Base-by-base conservation (phyloP, 192 early-diverging fungal species). In the Spinellus fusiger region DNA sequence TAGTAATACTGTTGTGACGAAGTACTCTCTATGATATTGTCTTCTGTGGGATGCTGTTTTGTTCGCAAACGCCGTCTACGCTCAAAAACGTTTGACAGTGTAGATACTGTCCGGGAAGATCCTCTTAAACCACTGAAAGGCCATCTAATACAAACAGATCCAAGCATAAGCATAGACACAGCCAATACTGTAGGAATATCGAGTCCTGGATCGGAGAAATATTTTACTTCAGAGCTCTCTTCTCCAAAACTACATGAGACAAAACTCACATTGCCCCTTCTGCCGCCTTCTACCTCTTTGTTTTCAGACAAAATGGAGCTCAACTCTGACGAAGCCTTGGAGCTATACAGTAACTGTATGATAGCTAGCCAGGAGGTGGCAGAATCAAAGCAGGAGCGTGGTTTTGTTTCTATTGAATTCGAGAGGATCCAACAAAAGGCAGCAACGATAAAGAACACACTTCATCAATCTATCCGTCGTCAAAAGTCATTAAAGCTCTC, bases 271-370 rank as follows among this genome's bases (percentile, higher is more conserved):
- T 44, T 18, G 13, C 35, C 35, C 13, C 35, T 37, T 37, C 7
- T 18, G 15, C 40, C 40, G 33, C 53, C 53, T 18, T 10, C 10
- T 7, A 20, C 10, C 15, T 34, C 53, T 20, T 29, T 63, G 26
- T 63, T 63, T 32, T 37, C 61, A 32, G 61, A 63, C 34, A 63
- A 63, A 46, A 38, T 63, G 38, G 61, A 63, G 47, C 29, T 61
- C 32, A 46, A 61, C 33, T 61, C 60, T n/a, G 29, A 35, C 27
- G 61, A 63, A 25, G 61, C 50, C n/a, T 27, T 52, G 37, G 61
- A 63, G 9, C 20, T 63, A 20, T 63, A 54, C 35, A 16, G n/a
- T 20, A 51, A 33, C 5, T 54, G 51, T 54, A 38, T 63, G 61
- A 54, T 28, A 29, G 40, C 49, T 2, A 29, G 49, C 12, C 49